Evolutionary conservation across 2,329 filamentous ascomycete species (phyloP).

Genomic region (Juglanconis oblonga): DNA sequence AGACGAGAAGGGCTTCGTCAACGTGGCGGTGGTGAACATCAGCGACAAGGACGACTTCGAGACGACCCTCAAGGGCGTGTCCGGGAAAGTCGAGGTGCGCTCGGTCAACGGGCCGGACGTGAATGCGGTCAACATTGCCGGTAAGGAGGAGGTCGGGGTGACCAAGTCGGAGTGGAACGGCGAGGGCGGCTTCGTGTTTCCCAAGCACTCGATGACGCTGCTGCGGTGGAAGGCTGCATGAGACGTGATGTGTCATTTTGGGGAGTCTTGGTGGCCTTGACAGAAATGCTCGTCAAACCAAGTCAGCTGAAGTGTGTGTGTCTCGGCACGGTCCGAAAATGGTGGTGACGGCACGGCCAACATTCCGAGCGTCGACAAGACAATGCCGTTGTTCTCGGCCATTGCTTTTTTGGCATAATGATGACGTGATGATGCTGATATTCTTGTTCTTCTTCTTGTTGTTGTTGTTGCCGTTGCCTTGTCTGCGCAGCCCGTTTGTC

Average conservation of each 20-base stretch:
- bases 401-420: not conserved
- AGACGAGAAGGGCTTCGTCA: slow-evolving; percentile 57
- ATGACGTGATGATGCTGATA: not conserved
- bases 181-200: slow-evolving; percentile 60
- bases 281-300: not conserved
- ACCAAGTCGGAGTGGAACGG: slow-evolving; percentile 60
- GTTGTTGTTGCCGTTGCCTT: too few species aligned
- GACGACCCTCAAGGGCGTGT: slow-evolving; percentile 56
- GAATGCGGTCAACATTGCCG: slow-evolving; percentile 59
- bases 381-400: not conserved
- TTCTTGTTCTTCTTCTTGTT: not conserved
- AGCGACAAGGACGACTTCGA: slow-evolving; percentile 58
- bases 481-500: not conserved
- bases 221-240: slow-evolving; percentile 44
- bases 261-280: not conserved
- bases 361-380: not conserved
- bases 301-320: too few species aligned
- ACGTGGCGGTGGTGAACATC: slow-evolving; percentile 72
- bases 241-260: slow-evolving; percentile 12
- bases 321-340: not conserved
- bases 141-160: slow-evolving; percentile 55
- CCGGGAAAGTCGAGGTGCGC: slow-evolving; percentile 55
- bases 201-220: slow-evolving; percentile 68
- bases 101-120: slow-evolving; percentile 59
- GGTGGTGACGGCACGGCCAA: too few species aligned